These are phyloP conservation scores for Fusarium scirpi DNA, from an alignment of 2,329 filamentous ascomycete genomes.

Conservation along the genomic window DNA sequence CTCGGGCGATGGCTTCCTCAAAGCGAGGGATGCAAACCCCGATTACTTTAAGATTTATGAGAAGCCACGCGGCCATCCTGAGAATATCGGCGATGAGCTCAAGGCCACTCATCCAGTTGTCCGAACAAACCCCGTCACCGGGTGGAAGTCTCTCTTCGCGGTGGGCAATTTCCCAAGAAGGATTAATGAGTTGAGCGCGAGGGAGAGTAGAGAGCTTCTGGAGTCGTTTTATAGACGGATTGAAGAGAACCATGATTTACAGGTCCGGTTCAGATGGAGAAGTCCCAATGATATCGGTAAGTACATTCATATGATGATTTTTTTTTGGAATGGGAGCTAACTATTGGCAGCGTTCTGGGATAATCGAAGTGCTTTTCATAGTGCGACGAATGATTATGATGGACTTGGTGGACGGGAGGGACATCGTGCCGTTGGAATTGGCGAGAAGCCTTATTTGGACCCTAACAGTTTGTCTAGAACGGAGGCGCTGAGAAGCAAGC, in stretches of 20 bases:
- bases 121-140: slow-evolving; percentile 71
- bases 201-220: slow-evolving; percentile 58
- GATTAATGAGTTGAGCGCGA: slow-evolving; percentile 58
- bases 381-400: slow-evolving; percentile 69
- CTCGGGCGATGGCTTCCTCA: slow-evolving; percentile 35
- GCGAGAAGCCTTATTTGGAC: slow-evolving; percentile 67
- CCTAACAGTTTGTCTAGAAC: slow-evolving; percentile 60
- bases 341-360: slow-evolving; percentile 73
- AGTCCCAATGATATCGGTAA: slow-evolving; percentile 56
- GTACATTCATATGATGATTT: not conserved
- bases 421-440: slow-evolving; percentile 66
- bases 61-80: slow-evolving; percentile 50
- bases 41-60: slow-evolving; percentile 51
- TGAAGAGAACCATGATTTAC: slow-evolving; percentile 62
- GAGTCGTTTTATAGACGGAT: slow-evolving; percentile 57
- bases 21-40: slow-evolving; percentile 42
- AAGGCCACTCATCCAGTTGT: slow-evolving; percentile 66
- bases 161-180: slow-evolving; percentile 57
- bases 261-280: slow-evolving; percentile 61
- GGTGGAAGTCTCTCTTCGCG: slow-evolving; percentile 65
- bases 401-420: slow-evolving; percentile 63
- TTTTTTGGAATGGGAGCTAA: not conserved
- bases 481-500: not conserved
- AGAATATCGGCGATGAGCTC: slow-evolving; percentile 63
- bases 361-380: slow-evolving; percentile 69